Conservation (phyloP, 148 eudicot genomes). For the Rhododendron simsii region DNA sequence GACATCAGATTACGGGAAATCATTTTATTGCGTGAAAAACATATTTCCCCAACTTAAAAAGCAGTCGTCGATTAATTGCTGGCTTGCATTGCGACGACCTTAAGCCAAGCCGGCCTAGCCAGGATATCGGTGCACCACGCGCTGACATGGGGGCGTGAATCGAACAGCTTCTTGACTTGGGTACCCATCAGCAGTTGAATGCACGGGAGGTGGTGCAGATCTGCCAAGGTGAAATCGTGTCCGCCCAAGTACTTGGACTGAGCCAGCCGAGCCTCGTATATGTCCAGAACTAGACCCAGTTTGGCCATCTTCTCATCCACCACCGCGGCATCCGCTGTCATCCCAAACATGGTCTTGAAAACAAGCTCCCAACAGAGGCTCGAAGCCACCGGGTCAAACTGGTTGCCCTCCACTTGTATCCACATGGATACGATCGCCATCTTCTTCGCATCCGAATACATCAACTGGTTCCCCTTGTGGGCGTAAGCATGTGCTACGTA, state of each 20-base stretch:
- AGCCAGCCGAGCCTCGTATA: slow-evolving; percentile 56
- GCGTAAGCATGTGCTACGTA: slow-evolving; percentile 45
- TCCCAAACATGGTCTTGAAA: slow-evolving; percentile 37
- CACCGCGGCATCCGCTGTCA: slow-evolving; percentile 23
- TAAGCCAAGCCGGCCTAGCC: slow-evolving; percentile 70
- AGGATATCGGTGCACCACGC: slow-evolving; percentile 53
- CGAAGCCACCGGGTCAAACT: slow-evolving; percentile 44
- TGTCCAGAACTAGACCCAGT: slow-evolving; percentile 48
- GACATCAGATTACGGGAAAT: too few relatives aligned
- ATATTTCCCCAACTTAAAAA: too few relatives aligned
- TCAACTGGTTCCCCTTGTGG: slow-evolving; percentile 40
- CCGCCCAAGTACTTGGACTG: slow-evolving; percentile 69
- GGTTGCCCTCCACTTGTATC: slow-evolving; percentile 63
- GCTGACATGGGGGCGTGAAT: slow-evolving; percentile 40
- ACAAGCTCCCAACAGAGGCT: slow-evolving; percentile 43
- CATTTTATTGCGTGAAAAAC: too few relatives aligned
- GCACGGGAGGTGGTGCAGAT: slow-evolving; percentile 63
- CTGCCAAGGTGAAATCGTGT: slow-evolving; percentile 48
- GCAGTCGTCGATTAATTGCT: background rate
- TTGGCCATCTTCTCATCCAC: slow-evolving; percentile 39
- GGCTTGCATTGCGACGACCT: slow-evolving; percentile 28
- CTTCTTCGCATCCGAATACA: slow-evolving; percentile 29
- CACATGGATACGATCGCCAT: slow-evolving; percentile 41
- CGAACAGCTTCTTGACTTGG: slow-evolving; percentile 27
- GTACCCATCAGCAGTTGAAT: slow-evolving; percentile 35